phyloP scores from a whole-genome alignment of 2,329 filamentous ascomycete species.

The Diplodia seriata region DNA sequence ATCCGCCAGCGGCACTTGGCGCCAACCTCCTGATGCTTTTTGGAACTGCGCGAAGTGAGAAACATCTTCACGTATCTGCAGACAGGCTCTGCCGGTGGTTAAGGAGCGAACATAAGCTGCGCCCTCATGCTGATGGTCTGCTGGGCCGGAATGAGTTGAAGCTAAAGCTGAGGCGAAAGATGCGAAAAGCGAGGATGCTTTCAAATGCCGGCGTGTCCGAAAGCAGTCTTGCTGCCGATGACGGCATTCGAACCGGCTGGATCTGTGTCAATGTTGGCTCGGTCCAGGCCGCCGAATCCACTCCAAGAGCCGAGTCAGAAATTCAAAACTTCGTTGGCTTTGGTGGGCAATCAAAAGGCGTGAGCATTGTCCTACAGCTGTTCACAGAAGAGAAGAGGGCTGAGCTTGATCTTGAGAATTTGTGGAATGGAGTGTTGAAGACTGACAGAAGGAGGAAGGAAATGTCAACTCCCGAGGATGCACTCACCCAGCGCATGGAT shows the following conservation, averaged over 20 bases:
- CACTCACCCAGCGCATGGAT: slow-evolving; percentile 35
- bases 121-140: slow-evolving; percentile 83
- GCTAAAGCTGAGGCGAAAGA: slow-evolving; percentile 79
- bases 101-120: slow-evolving; percentile 72
- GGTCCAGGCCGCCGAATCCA: slow-evolving; percentile 61
- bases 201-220: slow-evolving; percentile 69
- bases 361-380: slow-evolving; percentile 73
- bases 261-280: slow-evolving; percentile 89
- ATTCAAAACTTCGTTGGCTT: slow-evolving; percentile 76
- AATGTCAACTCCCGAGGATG: slow-evolving; percentile 42
- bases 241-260: slow-evolving; percentile 93
- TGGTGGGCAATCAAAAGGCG: slow-evolving; percentile 64
- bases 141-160: slow-evolving; percentile 91
- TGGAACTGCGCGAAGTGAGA: slow-evolving; percentile 87
- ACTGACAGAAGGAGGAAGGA: slow-evolving; percentile 50
- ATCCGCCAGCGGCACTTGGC: slow-evolving; percentile 86
- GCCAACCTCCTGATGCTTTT: slow-evolving; percentile 91
- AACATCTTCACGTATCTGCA: slow-evolving; percentile 89
- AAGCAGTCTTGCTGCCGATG: slow-evolving; percentile 70
- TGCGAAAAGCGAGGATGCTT: slow-evolving; percentile 80
- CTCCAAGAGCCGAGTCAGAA: not conserved
- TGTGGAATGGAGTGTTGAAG: slow-evolving; percentile 63
- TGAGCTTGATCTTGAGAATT: slow-evolving; percentile 69
- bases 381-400: slow-evolving; percentile 73
- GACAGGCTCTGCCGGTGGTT: slow-evolving; percentile 90